A percentile compares a stretch with the other conserved stretches of the same genome.
Evolutionary conservation across 208 protist species (phyloP).

Genomic region (Acanthamoeba lenticulata): DNA sequence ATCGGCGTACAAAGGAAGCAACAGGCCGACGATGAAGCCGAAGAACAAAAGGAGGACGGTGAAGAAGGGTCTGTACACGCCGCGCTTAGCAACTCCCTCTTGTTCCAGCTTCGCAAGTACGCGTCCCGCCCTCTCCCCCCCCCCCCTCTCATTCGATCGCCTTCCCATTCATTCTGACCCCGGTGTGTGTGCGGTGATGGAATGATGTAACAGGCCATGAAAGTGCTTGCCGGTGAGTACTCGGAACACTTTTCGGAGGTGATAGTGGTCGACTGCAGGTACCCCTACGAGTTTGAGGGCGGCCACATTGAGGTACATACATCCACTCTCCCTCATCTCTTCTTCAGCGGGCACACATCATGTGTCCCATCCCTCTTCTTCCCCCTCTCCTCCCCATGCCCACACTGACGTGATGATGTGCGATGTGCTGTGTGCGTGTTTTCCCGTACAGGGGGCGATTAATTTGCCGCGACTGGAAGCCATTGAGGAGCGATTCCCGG

Average conservation of each 20-base stretch:
- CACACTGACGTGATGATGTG: too few relatives aligned
- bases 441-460: background rate
- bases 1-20: background rate
- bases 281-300: conserved; percentile 79
- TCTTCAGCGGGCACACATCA: background rate
- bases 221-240: background rate
- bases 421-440: background rate
- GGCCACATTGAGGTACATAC: conserved; percentile 74
- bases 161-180: background rate
- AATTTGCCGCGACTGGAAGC: background rate
- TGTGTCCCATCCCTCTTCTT: background rate
- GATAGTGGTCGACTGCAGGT: conserved; percentile 78
- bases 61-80: background rate
- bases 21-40: background rate
- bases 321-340: background rate
- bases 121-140: too few relatives aligned
- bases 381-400: background rate
- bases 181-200: background rate
- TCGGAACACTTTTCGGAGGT: conserved; percentile 8
- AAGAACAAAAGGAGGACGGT: background rate
- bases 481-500: background rate
- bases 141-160: too few relatives aligned
- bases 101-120: background rate
- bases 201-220: background rate
- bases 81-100: background rate